Conservation (phyloP, 73 alveolate genomes). For the Urostyla sp. region DNA sequence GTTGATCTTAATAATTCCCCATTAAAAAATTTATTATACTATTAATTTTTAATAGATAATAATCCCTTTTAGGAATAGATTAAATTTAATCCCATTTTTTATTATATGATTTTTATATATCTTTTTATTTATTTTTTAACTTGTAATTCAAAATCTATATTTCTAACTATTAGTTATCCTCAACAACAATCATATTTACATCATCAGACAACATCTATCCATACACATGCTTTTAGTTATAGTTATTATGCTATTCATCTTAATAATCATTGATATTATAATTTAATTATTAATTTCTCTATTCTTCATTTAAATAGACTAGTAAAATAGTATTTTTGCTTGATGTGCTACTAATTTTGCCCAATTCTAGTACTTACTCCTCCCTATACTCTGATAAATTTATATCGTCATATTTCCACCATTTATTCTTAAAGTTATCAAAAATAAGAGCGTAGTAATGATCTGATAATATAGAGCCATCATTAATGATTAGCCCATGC, state of each 20-base stretch:
- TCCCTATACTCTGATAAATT: conserved; percentile 68
- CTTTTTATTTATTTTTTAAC: neutral
- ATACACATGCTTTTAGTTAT: neutral
- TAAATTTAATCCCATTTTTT: neutral
- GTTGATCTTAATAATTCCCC: neutral
- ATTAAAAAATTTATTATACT: neutral
- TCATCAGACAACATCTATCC: neutral
- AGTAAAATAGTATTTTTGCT: conserved; percentile 73
- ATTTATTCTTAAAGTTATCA: conserved; percentile 58
- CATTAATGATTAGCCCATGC: conserved; percentile 76
- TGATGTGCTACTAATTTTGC: conserved; percentile 77
- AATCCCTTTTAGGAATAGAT: neutral
- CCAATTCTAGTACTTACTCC: conserved; percentile 70
- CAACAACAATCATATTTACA: neutral
- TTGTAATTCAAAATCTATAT: neutral
- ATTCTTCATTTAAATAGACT: conserved; percentile 71
- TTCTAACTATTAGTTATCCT: conserved; percentile 11
- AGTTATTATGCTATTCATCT: neutral
- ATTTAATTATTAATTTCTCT: neutral
- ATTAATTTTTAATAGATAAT: neutral
- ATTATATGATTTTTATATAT: conserved; percentile 10
- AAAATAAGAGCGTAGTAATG: conserved; percentile 83
- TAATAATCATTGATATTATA: conserved; percentile 7
- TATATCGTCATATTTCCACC: conserved; percentile 83
- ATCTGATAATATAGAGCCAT: conserved; percentile 81